A percentile compares a stretch with the other conserved stretches of the same genome.
Evolutionary conservation across 1,139 yeast species (phyloP).

Genomic region (Suhomyces bolitotheri): DNA sequence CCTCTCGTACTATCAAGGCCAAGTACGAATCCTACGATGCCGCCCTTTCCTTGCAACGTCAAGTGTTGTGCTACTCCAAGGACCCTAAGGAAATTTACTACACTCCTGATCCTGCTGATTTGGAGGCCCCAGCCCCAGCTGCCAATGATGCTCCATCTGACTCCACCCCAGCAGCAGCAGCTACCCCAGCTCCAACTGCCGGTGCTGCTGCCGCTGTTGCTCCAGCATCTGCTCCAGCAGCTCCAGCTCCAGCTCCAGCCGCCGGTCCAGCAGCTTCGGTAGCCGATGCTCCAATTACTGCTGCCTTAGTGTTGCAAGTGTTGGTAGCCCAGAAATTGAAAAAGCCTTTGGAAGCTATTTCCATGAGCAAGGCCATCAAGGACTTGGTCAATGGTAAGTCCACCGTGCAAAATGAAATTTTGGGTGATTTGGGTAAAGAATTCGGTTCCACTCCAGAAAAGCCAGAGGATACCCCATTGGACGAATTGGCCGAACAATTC

Average conservation of each 20-base stretch:
- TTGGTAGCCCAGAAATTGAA: slow-evolving; percentile 94
- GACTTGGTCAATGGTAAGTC: slow-evolving; percentile 98
- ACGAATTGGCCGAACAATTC: slow-evolving; percentile 91
- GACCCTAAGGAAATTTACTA: slow-evolving; percentile 96
- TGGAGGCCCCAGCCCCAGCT: slow-evolving; percentile 47
- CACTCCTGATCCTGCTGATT: slow-evolving; percentile 79
- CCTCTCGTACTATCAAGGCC: slow-evolving; percentile 91
- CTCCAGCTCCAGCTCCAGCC: slow-evolving; percentile 53
- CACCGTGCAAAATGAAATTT: slow-evolving; percentile 94
- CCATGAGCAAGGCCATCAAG: slow-evolving; percentile 90
- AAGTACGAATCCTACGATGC: slow-evolving; percentile 98
- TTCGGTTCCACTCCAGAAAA: slow-evolving; percentile 97
- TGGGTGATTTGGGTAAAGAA: slow-evolving; percentile 97
- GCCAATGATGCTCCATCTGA: slow-evolving; percentile 19
- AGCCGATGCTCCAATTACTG: slow-evolving; percentile 88
- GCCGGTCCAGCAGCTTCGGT: slow-evolving; percentile 67
- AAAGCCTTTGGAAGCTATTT: slow-evolving; percentile 81
- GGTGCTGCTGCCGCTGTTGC: slow-evolving; percentile 44
- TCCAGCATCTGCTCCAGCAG: slow-evolving; percentile 47
- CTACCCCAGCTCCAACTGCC: slow-evolving; percentile 29
- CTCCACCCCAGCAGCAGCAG: slow-evolving; percentile 22
- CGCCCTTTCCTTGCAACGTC: slow-evolving; percentile 93
- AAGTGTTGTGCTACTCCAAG: slow-evolving; percentile 91
- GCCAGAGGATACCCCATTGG: slow-evolving; percentile 96
- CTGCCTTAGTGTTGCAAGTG: slow-evolving; percentile 78